These are phyloP conservation scores for Panicum hallii DNA, from an alignment of 202 grass and related monocot species.

Conservation along the genomic window DNA sequence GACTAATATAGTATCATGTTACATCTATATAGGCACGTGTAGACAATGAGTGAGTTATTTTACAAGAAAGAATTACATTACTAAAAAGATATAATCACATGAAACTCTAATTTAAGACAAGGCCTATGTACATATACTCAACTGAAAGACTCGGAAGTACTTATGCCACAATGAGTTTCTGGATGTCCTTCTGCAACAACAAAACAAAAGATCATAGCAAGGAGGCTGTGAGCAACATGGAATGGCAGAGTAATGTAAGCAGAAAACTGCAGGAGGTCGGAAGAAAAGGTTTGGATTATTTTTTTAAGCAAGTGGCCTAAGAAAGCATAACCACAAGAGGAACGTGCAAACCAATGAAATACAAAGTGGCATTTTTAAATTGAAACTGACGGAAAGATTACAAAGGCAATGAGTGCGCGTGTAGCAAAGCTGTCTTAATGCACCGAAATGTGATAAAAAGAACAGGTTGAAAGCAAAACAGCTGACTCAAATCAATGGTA, in stretches of 20 bases:
- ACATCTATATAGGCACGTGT: constrained; percentile 37
- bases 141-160: constrained; percentile 31
- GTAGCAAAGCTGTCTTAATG: constrained; percentile 27
- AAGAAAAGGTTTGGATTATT: constrained; percentile 4
- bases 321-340: constrained; percentile 27
- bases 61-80: constrained; percentile 32
- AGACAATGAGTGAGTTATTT: constrained; percentile 37
- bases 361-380: constrained; percentile 24
- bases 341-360: neutral
- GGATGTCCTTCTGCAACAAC: constrained; percentile 88
- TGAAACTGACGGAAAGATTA: neutral
- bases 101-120: constrained; percentile 27
- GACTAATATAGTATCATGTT: constrained; percentile 28
- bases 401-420: constrained; percentile 19
- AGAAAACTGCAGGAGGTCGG: neutral
- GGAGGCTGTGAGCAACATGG: constrained; percentile 7
- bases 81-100: neutral
- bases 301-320: constrained; percentile 5
- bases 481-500: constrained; percentile 4
- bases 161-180: constrained; percentile 77
- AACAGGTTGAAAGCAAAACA: constrained; percentile 35
- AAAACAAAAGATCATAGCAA: constrained; percentile 27
- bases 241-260: neutral
- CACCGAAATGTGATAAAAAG: neutral
- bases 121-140: constrained; percentile 42